These are phyloP conservation scores for Secale cereale DNA, from an alignment of 176 grass and related monocot species.

Conservation along the genomic window DNA sequence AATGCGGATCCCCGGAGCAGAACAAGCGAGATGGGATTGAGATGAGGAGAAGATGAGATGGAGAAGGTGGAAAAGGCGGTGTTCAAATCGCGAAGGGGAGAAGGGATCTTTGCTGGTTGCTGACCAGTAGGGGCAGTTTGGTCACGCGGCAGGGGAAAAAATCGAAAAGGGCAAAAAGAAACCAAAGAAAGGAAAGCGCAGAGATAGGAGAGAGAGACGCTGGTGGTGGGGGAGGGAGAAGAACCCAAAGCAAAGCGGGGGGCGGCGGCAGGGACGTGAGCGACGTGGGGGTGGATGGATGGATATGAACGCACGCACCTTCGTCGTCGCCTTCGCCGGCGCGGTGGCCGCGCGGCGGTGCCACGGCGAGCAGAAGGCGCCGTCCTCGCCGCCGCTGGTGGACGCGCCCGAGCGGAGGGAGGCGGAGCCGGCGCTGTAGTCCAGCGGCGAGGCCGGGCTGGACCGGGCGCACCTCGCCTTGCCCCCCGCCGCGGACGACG, in stretches of 20 bases:
- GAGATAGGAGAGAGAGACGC: conserved; percentile 9
- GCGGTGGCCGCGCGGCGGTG: neutral
- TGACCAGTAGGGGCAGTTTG: conserved; percentile 31
- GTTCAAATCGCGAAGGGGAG: conserved; percentile 6
- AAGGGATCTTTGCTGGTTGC: conserved; percentile 26
- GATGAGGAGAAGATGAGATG: neutral
- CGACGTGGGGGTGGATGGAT: neutral
- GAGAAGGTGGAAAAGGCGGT: neutral
- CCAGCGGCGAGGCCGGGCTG: conserved; percentile 66
- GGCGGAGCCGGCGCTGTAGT: conserved; percentile 46
- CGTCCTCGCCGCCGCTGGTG: conserved; percentile 62
- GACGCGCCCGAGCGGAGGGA: conserved; percentile 41
- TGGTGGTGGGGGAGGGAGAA: conserved; percentile 26
- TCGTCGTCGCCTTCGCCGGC: neutral
- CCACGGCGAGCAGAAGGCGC: conserved; percentile 12
- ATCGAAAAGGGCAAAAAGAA: conserved; percentile 14
- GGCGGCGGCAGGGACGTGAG: neutral
- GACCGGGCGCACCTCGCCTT: conserved; percentile 31
- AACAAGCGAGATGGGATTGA: neutral
- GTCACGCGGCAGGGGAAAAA: conserved; percentile 8
- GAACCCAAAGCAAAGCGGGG: conserved; percentile 35
- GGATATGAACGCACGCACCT: conserved; percentile 8
- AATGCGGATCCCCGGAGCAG: conserved; percentile 27
- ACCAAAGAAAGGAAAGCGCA: neutral
- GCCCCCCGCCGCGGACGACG: neutral